These are phyloP conservation scores for Thermomucor indicae-seudaticae DNA, from an alignment of 371 early-diverging fungal species.

Conservation along the genomic window DNA sequence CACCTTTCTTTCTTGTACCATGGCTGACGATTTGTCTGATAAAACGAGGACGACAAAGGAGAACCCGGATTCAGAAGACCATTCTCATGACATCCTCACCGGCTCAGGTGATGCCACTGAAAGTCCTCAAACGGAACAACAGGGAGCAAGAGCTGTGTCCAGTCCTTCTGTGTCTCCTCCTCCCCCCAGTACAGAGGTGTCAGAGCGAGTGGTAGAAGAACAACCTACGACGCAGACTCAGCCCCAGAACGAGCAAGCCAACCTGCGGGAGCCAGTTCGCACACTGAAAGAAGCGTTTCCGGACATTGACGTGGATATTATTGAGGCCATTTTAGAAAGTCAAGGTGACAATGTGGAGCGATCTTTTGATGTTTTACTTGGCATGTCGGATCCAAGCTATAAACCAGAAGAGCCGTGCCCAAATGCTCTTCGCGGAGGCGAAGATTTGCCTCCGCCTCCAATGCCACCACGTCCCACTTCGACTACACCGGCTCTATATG, in stretches of 20 bases:
- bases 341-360: conserved; percentile 30
- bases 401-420: conserved; percentile 11
- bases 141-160: too few relatives aligned
- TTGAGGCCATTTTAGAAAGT: conserved; percentile 39
- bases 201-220: not conserved
- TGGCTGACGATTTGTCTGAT: not conserved
- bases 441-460: conserved; percentile 15
- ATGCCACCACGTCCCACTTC: conserved; percentile 21
- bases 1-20: not conserved
- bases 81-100: too few relatives aligned
- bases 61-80: too few relatives aligned
- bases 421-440: conserved; percentile 1
- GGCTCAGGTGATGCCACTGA: too few relatives aligned
- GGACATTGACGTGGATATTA: conserved; percentile 36
- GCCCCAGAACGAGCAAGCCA: not conserved
- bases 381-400: conserved; percentile 44
- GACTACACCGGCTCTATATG: conserved; percentile 8
- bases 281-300: conserved; percentile 48
- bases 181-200: not conserved
- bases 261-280: conserved; percentile 10
- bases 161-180: too few relatives aligned
- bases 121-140: too few relatives aligned
- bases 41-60: too few relatives aligned
- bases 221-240: not conserved
- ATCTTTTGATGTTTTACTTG: conserved; percentile 35